Evolutionary conservation across 2,329 filamentous ascomycete species (phyloP).

Genomic region (Ophiocordyceps camponoti-saundersi): DNA sequence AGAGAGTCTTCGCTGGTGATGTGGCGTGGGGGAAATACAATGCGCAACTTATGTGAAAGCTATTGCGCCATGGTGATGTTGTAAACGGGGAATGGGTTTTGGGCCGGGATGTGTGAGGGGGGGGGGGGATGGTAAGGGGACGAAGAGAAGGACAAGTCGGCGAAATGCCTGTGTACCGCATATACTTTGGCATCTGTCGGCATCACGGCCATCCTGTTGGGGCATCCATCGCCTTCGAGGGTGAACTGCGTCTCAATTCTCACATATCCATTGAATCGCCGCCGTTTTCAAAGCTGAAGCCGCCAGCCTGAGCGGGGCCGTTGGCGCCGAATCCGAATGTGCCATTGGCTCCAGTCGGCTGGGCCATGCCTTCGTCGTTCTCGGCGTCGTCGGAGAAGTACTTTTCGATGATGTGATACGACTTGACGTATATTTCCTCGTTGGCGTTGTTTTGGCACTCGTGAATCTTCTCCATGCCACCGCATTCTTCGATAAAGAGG

Average conservation of each 20-base stretch:
- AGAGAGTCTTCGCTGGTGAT: constrained; percentile 12
- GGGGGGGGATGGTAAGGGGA: not conserved
- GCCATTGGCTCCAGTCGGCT: constrained; percentile 50
- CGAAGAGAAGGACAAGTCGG: not conserved
- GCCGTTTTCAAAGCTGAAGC: constrained; percentile 84
- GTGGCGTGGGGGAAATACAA: constrained; percentile 8
- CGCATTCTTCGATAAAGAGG: constrained; percentile 95
- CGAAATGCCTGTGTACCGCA: not conserved
- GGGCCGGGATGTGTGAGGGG: not conserved
- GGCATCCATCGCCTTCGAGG: not conserved
- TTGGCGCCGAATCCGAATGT: constrained; percentile 67
- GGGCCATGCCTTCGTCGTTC: constrained; percentile 64
- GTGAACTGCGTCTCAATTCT: not conserved
- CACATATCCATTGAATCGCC: constrained; percentile 50
- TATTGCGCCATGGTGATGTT: constrained; percentile 6
- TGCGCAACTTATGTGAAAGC: constrained; percentile 9
- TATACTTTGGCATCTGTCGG: not conserved
- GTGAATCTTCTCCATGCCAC: constrained; percentile 99
- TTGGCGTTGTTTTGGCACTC: constrained; percentile 99
- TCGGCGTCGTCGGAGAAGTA: constrained; percentile 99
- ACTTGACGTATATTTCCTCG: constrained; percentile 99
- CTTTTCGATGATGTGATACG: constrained; percentile 99
- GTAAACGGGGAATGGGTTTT: constrained; percentile 3
- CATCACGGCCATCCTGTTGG: no score
- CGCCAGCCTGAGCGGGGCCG: constrained; percentile 46